phyloP scores from a whole-genome alignment of 2,329 filamentous ascomycete genomes.

The Colletotrichum tropicicola region DNA sequence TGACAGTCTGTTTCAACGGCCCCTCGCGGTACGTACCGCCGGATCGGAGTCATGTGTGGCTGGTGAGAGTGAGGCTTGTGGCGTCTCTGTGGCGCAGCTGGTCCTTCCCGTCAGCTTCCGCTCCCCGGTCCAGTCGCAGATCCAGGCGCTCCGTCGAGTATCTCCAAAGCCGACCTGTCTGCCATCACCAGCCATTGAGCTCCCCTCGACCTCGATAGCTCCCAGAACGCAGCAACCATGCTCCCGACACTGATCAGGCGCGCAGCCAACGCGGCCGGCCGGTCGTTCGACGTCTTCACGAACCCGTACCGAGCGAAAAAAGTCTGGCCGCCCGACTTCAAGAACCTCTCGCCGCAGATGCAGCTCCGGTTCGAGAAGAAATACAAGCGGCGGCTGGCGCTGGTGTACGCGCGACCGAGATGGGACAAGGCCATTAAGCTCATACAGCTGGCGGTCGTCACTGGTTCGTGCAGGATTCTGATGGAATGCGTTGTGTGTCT shows the following conservation, averaged over 20 bases:
- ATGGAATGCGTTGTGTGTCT: background rate
- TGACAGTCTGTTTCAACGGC: background rate
- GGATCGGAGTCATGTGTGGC: background rate
- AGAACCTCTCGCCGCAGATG: constrained; percentile 73
- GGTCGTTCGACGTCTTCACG: constrained; percentile 49
- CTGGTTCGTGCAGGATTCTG: constrained; percentile 53
- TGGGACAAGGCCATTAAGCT: constrained; percentile 74
- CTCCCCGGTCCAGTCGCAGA: background rate
- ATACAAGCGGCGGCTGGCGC: constrained; percentile 74
- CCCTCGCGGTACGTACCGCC: constrained; percentile 2
- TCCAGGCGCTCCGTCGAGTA: background rate
- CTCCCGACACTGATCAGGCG: constrained; percentile 44
- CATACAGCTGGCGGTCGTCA: constrained; percentile 67
- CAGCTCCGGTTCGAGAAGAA: constrained; percentile 83
- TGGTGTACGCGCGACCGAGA: constrained; percentile 68
- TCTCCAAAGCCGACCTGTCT: background rate
- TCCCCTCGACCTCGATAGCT: background rate
- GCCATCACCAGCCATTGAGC: background rate
- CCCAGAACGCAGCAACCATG: constrained; percentile 36
- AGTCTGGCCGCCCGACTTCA: constrained; percentile 82
- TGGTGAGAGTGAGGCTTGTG: background rate
- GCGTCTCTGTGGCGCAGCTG: background rate
- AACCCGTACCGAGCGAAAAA: constrained; percentile 74
- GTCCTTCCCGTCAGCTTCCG: too few species aligned
- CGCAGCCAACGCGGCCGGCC: constrained; percentile 19